Percentiles rank a stretch among this genome's conserved stretches.
These are phyloP conservation scores for Cryptosporidium sp. DNA, from an alignment of 169 alveolate species.

Conservation along the genomic window DNA sequence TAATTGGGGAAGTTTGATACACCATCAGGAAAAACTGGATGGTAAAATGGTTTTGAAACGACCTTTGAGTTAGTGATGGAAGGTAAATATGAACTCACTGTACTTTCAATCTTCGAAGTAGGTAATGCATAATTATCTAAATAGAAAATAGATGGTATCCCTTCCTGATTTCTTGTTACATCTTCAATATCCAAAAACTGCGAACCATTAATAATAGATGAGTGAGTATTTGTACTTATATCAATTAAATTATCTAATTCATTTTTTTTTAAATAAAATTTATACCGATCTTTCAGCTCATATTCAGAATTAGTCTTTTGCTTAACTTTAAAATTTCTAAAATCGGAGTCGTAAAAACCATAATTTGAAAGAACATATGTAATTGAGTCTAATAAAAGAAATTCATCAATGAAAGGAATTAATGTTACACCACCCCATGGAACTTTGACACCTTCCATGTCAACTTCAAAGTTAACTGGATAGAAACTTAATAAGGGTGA, in stretches of 20 bases:
- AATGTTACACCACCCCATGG: slow-evolving; percentile 86
- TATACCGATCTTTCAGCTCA: slow-evolving; percentile 1
- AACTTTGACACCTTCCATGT: slow-evolving; percentile 84
- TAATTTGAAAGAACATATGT: slow-evolving; percentile 39
- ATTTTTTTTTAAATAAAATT: neutral
- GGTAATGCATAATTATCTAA: slow-evolving; percentile 2
- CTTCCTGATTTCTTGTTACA: neutral
- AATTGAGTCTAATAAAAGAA: slow-evolving; percentile 57
- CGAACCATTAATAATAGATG: slow-evolving; percentile 7
- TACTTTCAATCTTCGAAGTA: slow-evolving; percentile 5
- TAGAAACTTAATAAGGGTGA: slow-evolving; percentile 80
- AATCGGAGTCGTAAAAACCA: slow-evolving; percentile 33
- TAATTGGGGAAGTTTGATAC: slow-evolving; percentile 15
- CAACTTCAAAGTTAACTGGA: slow-evolving; percentile 79
- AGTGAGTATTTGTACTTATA: neutral
- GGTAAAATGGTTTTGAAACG: slow-evolving; percentile 14
- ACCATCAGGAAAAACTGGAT: slow-evolving; percentile 39
- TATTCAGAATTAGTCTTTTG: neutral
- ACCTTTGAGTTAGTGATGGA: slow-evolving; percentile 27
- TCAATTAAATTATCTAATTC: slow-evolving; percentile 8
- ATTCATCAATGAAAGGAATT: slow-evolving; percentile 81
- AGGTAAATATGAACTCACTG: slow-evolving; percentile 1
- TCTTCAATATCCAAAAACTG: slow-evolving; percentile 12
- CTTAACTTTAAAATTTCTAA: slow-evolving; percentile 14
- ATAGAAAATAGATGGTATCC: slow-evolving; percentile 4